Evolutionary conservation across 257 asterid genomes (phyloP), one percentile per base, ranked within the genome.

Genomic region (Solanum sparsipilum): DNA sequence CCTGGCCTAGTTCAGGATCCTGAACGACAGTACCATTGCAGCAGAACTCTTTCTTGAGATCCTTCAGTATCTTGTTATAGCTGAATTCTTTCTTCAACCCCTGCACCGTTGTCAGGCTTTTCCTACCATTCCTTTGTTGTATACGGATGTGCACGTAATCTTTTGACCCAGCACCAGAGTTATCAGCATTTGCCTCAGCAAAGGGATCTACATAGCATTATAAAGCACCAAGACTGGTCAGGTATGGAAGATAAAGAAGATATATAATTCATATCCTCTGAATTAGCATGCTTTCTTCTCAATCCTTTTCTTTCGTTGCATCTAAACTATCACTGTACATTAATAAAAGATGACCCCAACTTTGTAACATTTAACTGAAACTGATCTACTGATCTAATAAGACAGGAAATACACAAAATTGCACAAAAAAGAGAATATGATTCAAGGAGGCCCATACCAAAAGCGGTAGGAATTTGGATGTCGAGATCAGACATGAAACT

Each of bases 1-100:
- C 98, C 95, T 96, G 97, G 91, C 98, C 98, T 91, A 96, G 89
- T 91, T 96, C 98, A 7, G 97, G 94, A 88, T 96, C 98, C 89
- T 96, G 96, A 81, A 96, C 98, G 44, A 96, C 98, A 46, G 98
- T 96, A 73, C 98, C 98, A 93, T 95, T 95, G 95, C 98, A 95
- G 94, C 98, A 95, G 88, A 94, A 94, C 75, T 95, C 97, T 90
- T 94, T 95, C 94, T 94, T 96, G 20, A 94, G 97, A 91, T 95
- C 98, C 93, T 95, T 95, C 31, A 93, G 90, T 48, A 94, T 94
- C 89, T 93, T 94, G 92, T 90, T 93, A 39, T 94, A 93, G 93
- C 95, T 93, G 92, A 92, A 93, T 84, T 93, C 95, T 83, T 93
- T 93, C 90, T 92, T 93, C 92, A 94, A 88, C 67, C 95, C 95